Evolutionary conservation across 2,329 filamentous ascomycete genomes (phyloP), one percentile per base, ranked within the genome.

Genomic region (Ampelomyces quisqualis): DNA sequence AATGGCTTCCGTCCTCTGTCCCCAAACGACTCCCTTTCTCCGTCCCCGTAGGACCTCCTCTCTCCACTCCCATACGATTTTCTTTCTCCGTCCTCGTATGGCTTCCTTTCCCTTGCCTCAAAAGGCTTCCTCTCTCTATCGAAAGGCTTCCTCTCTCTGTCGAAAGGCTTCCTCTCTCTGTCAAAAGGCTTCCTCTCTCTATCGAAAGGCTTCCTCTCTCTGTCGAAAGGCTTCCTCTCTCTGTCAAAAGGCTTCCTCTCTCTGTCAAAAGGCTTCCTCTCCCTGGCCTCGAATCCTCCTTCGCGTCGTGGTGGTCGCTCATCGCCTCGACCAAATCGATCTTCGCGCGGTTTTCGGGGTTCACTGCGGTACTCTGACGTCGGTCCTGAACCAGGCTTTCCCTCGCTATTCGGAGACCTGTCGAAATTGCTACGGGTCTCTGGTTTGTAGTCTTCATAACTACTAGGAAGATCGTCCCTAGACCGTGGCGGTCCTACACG

Each of bases 401-500:
- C n/a, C n/a, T n/a, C n/a, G n/a, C n/a, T n/a, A n/a, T n/a, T n/a
- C n/a, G n/a, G n/a, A n/a, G n/a, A n/a, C n/a, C n/a, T n/a, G n/a
- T n/a, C n/a, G n/a, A n/a, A n/a, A n/a, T n/a, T n/a, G n/a, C n/a
- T n/a, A n/a, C n/a, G n/a, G n/a, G n/a, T n/a, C n/a, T 28, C 26
- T 13, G 13, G 5, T 14, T 23, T 27, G 11, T 40, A 30, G n/a
- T 28, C 38, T 11, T 21, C 6, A 13, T 28, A 34, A 1, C 30
- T 22, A 11, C 38, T 34, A 9, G 44, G 30, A 4, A 23, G 30
- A 31, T 29, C 27, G 19, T 39, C 31, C 11, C 34, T 40, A 23
- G 44, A 29, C 23, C 34, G 38, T 29, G 41, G 24, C 7, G 38
- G 31, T 10, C 36, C 38, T 13, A 38, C 24, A 24, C 45, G 45